These are phyloP conservation scores for Spongospora subterranea DNA, from an alignment of 208 protist genomes.

Conservation along the genomic window DNA sequence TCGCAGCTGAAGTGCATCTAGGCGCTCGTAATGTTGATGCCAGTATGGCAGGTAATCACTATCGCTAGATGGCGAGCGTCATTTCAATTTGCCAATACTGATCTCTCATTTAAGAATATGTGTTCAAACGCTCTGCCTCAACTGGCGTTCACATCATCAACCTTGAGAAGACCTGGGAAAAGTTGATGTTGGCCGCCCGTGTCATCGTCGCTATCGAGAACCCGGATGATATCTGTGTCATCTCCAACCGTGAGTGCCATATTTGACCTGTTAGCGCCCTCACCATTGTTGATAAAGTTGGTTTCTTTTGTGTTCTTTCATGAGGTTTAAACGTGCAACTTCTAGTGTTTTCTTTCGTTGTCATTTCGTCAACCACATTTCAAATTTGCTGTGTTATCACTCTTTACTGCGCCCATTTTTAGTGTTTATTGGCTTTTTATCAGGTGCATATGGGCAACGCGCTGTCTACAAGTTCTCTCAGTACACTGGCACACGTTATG, in stretches of 20 bases:
- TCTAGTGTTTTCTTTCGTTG: no score
- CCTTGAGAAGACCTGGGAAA: conserved; percentile 97
- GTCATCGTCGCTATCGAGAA: conserved; percentile 98
- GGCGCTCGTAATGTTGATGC: conserved; percentile 90
- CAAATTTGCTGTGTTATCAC: no score
- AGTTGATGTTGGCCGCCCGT: conserved; percentile 96
- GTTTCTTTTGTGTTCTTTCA: no score
- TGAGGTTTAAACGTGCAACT: no score
- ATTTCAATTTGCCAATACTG: background rate
- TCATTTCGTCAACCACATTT: no score
- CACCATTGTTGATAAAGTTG: no score
- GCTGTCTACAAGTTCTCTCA: conserved; percentile 90
- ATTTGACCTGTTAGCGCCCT: no score
- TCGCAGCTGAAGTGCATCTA: conserved; percentile 93
- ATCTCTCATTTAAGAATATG: conserved; percentile 35
- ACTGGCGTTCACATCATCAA: conserved; percentile 93
- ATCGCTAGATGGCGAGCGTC: no score
- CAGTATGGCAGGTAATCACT: conserved; percentile 84
- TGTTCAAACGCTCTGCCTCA: conserved; percentile 63
- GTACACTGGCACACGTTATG: conserved; percentile 86
- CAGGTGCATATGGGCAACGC: conserved; percentile 63
- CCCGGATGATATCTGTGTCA: conserved; percentile 93
- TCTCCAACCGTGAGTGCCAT: conserved; percentile 84
- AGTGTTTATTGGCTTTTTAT: background rate
- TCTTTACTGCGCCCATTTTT: background rate